Evolutionary conservation across 2,329 filamentous ascomycete species (phyloP).

Genomic region (Colletotrichum gloeosporioides): DNA sequence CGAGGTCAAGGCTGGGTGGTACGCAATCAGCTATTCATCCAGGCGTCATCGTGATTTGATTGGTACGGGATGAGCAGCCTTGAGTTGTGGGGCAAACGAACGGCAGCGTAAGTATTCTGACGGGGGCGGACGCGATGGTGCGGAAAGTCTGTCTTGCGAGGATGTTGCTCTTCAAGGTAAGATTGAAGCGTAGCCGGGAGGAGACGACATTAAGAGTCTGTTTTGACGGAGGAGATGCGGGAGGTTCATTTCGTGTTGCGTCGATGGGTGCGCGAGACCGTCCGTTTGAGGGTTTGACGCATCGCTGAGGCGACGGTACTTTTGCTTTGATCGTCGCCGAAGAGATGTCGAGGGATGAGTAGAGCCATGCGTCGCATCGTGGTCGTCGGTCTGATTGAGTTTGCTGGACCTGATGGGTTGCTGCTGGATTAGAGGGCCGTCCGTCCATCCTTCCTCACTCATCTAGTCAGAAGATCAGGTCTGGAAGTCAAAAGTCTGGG

Average conservation of each 20-base stretch:
- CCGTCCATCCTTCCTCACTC: neutral
- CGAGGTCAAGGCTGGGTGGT: neutral
- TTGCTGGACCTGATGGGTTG: neutral
- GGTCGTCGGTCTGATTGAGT: neutral
- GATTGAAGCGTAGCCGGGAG: neutral
- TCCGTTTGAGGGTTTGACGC: neutral
- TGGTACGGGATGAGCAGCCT: neutral
- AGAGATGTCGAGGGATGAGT: too few species aligned
- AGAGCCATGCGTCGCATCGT: neutral
- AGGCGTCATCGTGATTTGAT: neutral
- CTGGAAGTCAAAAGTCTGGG: neutral
- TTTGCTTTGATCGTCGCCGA: neutral
- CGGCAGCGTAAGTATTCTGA: neutral
- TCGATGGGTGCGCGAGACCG: too few species aligned
- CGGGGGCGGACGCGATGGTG: neutral
- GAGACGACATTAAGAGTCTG: neutral
- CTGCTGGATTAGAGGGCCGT: neutral
- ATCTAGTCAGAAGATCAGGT: neutral
- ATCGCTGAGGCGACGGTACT: neutral
- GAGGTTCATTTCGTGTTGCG: too few species aligned
- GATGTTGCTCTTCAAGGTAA: neutral
- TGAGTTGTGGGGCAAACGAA: neutral
- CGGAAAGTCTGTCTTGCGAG: neutral
- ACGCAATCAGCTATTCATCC: neutral
- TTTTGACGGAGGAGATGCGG: neutral